Conservation (phyloP, 2,329 filamentous ascomycete species). For the Ophiocordyceps unilateralis region DNA sequence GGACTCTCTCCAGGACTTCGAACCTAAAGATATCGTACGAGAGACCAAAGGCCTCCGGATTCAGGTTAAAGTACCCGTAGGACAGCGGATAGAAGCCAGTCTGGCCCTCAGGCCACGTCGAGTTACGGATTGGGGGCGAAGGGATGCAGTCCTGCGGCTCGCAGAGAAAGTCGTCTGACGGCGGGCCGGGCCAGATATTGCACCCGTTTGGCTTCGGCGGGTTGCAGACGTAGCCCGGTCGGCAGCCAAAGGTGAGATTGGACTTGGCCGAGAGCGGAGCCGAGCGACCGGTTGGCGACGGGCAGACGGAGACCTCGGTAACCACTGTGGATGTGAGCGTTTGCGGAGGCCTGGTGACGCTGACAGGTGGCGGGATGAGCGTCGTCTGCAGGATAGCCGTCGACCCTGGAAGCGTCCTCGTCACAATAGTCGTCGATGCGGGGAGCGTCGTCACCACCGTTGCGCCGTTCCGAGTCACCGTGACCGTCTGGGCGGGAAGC, state of each 20-base stretch:
- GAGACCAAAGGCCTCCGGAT: constrained; percentile 42
- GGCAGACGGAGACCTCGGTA: constrained; percentile 21
- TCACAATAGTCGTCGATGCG: constrained; percentile 13
- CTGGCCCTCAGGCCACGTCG: constrained; percentile 25
- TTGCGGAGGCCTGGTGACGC: constrained; percentile 9
- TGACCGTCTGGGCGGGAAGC: constrained; percentile 3
- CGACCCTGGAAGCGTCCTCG: constrained; percentile 6
- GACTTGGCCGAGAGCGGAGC: constrained; percentile 17
- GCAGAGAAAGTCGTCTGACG: constrained; percentile 28
- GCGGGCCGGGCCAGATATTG: constrained; percentile 31
- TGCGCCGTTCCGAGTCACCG: constrained; percentile 1
- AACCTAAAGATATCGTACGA: constrained; percentile 43
- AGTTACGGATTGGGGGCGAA: constrained; percentile 18
- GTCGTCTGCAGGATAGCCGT: not conserved
- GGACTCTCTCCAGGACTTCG: constrained; percentile 17
- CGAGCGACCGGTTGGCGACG: constrained; percentile 22
- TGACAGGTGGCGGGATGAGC: not conserved
- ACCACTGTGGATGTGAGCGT: constrained; percentile 11
- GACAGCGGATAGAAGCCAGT: constrained; percentile 33
- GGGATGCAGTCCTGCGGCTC: constrained; percentile 24
- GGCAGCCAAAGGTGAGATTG: constrained; percentile 34
- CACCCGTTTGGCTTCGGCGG: constrained; percentile 31
- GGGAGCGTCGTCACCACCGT: not conserved
- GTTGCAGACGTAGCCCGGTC: constrained; percentile 33
- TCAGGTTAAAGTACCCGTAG: constrained; percentile 45